These are phyloP conservation scores for Powellomyces hirtus DNA, from an alignment of 192 early-diverging fungal species.

Conservation along the genomic window DNA sequence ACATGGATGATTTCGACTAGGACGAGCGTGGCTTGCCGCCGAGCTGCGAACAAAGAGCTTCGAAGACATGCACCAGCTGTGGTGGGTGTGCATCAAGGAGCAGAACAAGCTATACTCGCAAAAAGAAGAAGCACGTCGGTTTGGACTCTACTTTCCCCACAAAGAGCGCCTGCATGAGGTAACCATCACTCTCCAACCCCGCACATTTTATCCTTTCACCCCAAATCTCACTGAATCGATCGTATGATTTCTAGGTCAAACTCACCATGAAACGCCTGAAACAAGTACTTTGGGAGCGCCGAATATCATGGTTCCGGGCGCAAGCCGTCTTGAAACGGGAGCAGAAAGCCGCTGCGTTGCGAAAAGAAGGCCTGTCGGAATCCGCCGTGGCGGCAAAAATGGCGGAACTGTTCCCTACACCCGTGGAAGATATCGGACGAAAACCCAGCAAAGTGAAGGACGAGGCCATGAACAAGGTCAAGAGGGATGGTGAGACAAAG, in stretches of 20 bases:
- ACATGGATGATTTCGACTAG: conserved; percentile 39
- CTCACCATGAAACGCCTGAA: conserved; percentile 52
- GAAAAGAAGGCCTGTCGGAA: conserved; percentile 3
- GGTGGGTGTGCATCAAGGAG: conserved; percentile 72
- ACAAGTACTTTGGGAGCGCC: conserved; percentile 51
- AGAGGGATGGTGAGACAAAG: neutral
- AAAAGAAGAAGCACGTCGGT: conserved; percentile 48
- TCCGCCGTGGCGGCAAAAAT: conserved; percentile 2
- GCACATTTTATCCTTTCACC: conserved; percentile 2
- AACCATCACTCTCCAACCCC: too few species aligned
- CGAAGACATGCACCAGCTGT: conserved; percentile 95
- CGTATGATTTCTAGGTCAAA: conserved; percentile 36
- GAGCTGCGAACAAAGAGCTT: conserved; percentile 93
- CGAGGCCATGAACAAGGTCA: neutral
- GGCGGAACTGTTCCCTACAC: conserved; percentile 23
- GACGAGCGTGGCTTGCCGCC: conserved; percentile 83
- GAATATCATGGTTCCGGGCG: conserved; percentile 41
- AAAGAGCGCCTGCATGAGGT: conserved; percentile 37
- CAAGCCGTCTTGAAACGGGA: conserved; percentile 38
- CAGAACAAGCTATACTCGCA: conserved; percentile 48
- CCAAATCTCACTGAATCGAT: neutral
- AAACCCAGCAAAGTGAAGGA: conserved; percentile 5
- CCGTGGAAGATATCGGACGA: conserved; percentile 12
- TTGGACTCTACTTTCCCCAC: conserved; percentile 46
- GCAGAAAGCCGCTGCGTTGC: conserved; percentile 1